Base-by-base conservation (phyloP, 495 filamentous ascomycete species). In the Penicillium chermesinum region DNA sequence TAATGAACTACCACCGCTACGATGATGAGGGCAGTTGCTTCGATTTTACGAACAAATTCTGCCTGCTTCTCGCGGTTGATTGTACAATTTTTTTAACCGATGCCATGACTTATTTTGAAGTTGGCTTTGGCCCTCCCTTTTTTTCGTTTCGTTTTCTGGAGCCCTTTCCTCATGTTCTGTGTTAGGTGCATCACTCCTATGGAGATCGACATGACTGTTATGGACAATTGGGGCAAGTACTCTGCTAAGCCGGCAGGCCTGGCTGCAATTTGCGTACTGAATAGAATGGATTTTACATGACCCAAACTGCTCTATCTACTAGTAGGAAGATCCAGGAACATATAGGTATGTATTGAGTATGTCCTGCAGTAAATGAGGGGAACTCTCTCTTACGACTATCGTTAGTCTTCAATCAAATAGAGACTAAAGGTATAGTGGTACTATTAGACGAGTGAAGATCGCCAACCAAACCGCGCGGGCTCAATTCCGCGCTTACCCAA, bases 401-500 rank as follows among this genome's bases (percentile, higher is more conserved):
- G n/a, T n/a, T n/a, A n/a, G n/a, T n/a, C n/a, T n/a, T n/a, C n/a
- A n/a, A n/a, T n/a, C n/a, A n/a, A n/a, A n/a, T n/a, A n/a, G n/a
- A n/a, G n/a, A n/a, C n/a, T n/a, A n/a, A n/a, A n/a, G n/a, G n/a
- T n/a, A n/a, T n/a, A n/a, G n/a, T n/a, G n/a, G n/a, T n/a, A n/a
- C n/a, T n/a, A n/a, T n/a, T n/a, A n/a, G n/a, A n/a, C n/a, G n/a
- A n/a, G n/a, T n/a, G n/a, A n/a, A n/a, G n/a, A n/a, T n/a, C n/a
- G n/a, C n/a, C n/a, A n/a, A n/a, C n/a, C n/a, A n/a, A 7, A 17
- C 54, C 39, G 48, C 33, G 51, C 61, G 61, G n/a, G 61, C 16
- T 16, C 20, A 16, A 38, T 64, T 64, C 59, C 61, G 61, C 58
- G 59, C 61, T 64, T 49, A 58, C 58, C 57, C 25, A 56, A 30